phyloP scores from a whole-genome alignment of 495 filamentous ascomycete species.

The Talaromyces thailandensis region DNA sequence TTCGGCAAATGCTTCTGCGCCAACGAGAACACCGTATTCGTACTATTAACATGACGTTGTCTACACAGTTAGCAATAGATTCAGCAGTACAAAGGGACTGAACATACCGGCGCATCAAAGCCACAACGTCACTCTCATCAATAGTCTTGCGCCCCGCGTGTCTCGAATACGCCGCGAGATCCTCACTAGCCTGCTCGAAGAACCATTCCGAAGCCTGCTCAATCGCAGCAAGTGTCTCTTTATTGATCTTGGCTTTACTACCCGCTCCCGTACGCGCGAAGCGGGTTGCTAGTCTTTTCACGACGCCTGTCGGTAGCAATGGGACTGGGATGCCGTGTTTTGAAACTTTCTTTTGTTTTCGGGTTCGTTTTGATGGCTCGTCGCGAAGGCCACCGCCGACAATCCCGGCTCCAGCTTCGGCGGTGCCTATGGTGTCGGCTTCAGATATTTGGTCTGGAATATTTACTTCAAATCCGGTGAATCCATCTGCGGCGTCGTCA shows the following conservation, averaged over 20 bases:
- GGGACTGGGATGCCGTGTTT: slow-evolving; percentile 67
- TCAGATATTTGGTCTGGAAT: slow-evolving; percentile 20
- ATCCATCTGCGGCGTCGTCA: slow-evolving; percentile 18
- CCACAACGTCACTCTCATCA: slow-evolving; percentile 73
- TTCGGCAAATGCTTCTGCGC: slow-evolving; percentile 74
- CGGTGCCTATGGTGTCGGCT: slow-evolving; percentile 26
- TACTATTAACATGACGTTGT: slow-evolving; percentile 65
- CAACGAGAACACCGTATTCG: slow-evolving; percentile 71
- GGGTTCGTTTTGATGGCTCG: slow-evolving; percentile 16
- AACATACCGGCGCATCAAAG: slow-evolving; percentile 66
- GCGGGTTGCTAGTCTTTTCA: slow-evolving; percentile 66
- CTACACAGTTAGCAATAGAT: slow-evolving; percentile 35
- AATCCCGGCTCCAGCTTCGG: slow-evolving; percentile 31
- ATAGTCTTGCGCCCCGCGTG: slow-evolving; percentile 80
- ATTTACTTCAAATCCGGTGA: slow-evolving; percentile 23
- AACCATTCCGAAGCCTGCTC: slow-evolving; percentile 79
- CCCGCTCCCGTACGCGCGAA: slow-evolving; percentile 54
- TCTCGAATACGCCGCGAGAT: slow-evolving; percentile 67
- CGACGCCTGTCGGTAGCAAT: slow-evolving; percentile 56
- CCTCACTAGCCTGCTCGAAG: slow-evolving; percentile 76
- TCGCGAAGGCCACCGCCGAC: slow-evolving; percentile 35
- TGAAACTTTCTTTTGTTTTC: slow-evolving; percentile 52
- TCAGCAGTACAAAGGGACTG: slow-evolving; percentile 15
- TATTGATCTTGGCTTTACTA: slow-evolving; percentile 55
- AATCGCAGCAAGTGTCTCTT: slow-evolving; percentile 63